Conservation (phyloP, 202 grass and related monocot species). For the Setaria italica region DNA sequence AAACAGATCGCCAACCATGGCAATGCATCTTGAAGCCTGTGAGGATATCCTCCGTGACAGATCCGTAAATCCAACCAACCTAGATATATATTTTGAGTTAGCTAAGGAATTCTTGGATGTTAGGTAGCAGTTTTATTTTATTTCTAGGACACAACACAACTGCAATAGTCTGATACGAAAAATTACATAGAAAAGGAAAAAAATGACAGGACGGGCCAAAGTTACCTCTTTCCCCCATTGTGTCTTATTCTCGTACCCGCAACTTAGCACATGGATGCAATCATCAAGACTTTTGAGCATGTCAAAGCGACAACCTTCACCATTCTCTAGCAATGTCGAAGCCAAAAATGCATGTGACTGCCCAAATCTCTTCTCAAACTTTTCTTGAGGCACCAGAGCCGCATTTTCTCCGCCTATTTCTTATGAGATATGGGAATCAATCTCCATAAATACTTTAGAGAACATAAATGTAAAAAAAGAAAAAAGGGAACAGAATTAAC, state of each 20-base stretch:
- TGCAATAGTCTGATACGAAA: background rate
- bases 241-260: slow-evolving; percentile 46
- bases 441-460: background rate
- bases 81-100: slow-evolving; percentile 36
- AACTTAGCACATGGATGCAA: slow-evolving; percentile 49
- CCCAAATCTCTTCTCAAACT: slow-evolving; percentile 47
- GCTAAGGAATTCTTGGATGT: slow-evolving; percentile 11
- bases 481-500: background rate
- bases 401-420: slow-evolving; percentile 27
- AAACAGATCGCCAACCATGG: slow-evolving; percentile 66
- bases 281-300: slow-evolving; percentile 48
- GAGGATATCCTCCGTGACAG: slow-evolving; percentile 61
- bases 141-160: slow-evolving; percentile 11
- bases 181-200: background rate
- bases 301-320: slow-evolving; percentile 29
- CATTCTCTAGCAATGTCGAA: slow-evolving; percentile 38
- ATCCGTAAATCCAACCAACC: slow-evolving; percentile 73
- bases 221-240: slow-evolving; percentile 51
- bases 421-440: slow-evolving; percentile 1
- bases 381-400: slow-evolving; percentile 27
- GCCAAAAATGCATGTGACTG: slow-evolving; percentile 38
- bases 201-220: background rate
- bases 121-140: background rate
- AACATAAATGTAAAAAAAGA: background rate
- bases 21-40: slow-evolving; percentile 74